Evolutionary conservation across 1,284 basidiomycete species (phyloP).

Genomic region (Uromyces viciae-fabae): DNA sequence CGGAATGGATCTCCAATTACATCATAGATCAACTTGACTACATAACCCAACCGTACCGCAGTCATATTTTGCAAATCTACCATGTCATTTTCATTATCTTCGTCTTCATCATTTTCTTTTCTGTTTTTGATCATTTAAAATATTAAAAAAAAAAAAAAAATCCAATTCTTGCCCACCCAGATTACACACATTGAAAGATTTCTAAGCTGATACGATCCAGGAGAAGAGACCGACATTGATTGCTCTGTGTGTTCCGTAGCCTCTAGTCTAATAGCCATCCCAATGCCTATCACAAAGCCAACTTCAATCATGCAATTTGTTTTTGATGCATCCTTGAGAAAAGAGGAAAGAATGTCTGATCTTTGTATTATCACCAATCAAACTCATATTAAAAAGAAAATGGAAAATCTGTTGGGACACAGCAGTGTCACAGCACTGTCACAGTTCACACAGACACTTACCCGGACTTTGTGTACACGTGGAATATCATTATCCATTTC

Average conservation of each 20-base stretch:
- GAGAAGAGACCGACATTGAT: conserved; percentile 56
- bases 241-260: conserved; percentile 47
- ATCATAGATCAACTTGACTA: conserved; percentile 13
- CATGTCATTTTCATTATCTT: conserved; percentile 50
- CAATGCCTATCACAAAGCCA: conserved; percentile 62
- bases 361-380: conserved; percentile 22
- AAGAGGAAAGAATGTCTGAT: conserved; percentile 71
- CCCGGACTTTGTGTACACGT: too few species aligned
- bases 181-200: conserved; percentile 48
- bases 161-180: conserved; percentile 44
- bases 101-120: conserved; percentile 48
- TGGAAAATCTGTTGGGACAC: too few species aligned
- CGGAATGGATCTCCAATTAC: background rate
- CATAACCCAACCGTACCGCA: conserved; percentile 48
- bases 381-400: too few species aligned
- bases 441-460: too few species aligned
- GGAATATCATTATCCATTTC: too few species aligned
- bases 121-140: conserved; percentile 18
- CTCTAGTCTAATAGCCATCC: conserved; percentile 54
- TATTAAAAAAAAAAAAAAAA: conserved; percentile 40
- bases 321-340: conserved; percentile 68
- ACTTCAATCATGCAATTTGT: too few species aligned
- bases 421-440: too few species aligned
- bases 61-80: conserved; percentile 50
- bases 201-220: conserved; percentile 48